Conservation (phyloP, 768 basidiomycete species). For the Macrolepiota fuliginosa region DNA sequence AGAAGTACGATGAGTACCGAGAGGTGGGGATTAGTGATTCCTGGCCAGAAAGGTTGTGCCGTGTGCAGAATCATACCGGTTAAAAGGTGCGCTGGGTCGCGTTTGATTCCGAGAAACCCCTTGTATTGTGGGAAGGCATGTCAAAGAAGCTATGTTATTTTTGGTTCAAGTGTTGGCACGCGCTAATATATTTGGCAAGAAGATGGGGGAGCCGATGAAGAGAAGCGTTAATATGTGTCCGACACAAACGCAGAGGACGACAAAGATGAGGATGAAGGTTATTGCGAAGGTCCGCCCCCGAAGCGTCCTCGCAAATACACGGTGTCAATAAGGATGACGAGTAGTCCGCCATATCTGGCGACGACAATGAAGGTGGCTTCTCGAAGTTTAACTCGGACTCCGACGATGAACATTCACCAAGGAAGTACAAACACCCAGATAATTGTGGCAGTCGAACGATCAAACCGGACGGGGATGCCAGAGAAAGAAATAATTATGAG, state of each 20-base stretch:
- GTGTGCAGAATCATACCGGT: background rate
- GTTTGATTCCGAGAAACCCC: conserved; percentile 1
- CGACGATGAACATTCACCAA: background rate
- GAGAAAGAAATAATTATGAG: background rate
- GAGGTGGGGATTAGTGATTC: background rate
- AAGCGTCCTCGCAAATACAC: background rate
- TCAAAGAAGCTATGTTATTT: conserved; percentile 1
- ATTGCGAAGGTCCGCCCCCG: background rate
- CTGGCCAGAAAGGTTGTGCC: background rate
- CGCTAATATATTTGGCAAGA: background rate
- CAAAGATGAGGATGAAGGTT: background rate
- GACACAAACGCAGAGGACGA: background rate
- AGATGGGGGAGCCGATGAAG: background rate
- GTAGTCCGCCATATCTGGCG: background rate
- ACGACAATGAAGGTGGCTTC: background rate
- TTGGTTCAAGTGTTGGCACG: background rate
- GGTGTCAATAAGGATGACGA: background rate
- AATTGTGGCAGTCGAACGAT: background rate
- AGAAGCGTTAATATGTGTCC: background rate
- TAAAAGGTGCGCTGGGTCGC: background rate
- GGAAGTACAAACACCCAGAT: background rate
- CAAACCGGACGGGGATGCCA: background rate
- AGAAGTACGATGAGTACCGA: background rate
- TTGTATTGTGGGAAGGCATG: conserved; percentile 1
- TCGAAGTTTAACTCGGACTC: background rate